Conservation (phyloP, 352 stramenopile species). For the Phytopythium litorale region DNA sequence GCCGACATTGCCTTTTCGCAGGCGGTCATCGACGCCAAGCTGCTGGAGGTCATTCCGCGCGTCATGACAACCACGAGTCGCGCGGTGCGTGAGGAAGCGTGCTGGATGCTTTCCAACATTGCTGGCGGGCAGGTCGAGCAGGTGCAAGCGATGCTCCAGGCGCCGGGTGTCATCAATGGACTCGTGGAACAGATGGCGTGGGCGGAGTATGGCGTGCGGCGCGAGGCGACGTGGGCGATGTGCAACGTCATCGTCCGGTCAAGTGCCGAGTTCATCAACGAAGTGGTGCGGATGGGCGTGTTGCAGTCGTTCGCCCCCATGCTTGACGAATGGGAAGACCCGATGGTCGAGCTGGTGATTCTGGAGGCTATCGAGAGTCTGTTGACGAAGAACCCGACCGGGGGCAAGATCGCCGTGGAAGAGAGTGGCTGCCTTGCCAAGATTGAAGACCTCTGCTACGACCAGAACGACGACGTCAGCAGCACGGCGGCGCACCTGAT, state of each 20-base stretch:
- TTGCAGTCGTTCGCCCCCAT: conserved; percentile 69
- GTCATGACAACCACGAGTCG: conserved; percentile 81
- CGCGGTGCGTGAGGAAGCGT: conserved; percentile 77
- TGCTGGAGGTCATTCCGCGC: conserved; percentile 78
- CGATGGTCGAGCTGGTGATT: conserved; percentile 84
- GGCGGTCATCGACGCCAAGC: conserved; percentile 69
- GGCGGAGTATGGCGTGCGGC: conserved; percentile 83
- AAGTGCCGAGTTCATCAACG: conserved; percentile 44
- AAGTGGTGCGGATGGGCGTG: conserved; percentile 71
- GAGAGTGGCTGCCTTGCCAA: conserved; percentile 73
- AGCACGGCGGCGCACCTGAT: conserved; percentile 69
- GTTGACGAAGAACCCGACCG: conserved; percentile 55
- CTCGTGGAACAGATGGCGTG: conserved; percentile 85
- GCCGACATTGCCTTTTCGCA: conserved; percentile 72
- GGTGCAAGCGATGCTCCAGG: conserved; percentile 70
- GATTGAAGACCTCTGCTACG: conserved; percentile 82
- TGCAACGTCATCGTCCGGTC: conserved; percentile 84
- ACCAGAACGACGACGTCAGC: conserved; percentile 79
- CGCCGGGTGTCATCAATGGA: conserved; percentile 52
- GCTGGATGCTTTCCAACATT: conserved; percentile 88
- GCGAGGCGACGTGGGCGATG: conserved; percentile 82
- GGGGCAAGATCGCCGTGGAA: conserved; percentile 65
- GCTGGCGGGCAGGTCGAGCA: conserved; percentile 70
- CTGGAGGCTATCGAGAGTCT: conserved; percentile 75
- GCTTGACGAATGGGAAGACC: conserved; percentile 82